Evolutionary conservation across 2,329 filamentous ascomycete species (phyloP), one percentile per base, ranked within the genome.

Genomic region (Metarhizium humberi): DNA sequence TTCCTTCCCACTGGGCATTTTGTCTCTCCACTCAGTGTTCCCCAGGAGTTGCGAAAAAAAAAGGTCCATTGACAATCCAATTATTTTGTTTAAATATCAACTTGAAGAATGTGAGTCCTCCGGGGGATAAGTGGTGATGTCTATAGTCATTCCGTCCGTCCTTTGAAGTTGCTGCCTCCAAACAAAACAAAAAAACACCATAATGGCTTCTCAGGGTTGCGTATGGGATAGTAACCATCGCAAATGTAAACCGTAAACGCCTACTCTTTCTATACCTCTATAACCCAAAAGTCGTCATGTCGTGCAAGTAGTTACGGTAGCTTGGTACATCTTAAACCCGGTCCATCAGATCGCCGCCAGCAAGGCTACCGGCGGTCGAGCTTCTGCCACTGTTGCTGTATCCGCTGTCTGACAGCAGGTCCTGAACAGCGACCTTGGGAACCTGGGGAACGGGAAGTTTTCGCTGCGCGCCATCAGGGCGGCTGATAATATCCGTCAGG

Each of bases 371-470:
- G 49, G 81, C 84, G 46, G 87, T 81, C 48, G 89, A 94, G 56
- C 87, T 92, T 61, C 85, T 84, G 54, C 88, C 88, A 58, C 88
- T 92, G 51, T 81, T 78, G 66, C 85, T 85, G 59, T 84, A 88
- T 51, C 81, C 82, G 51, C 75, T 79, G 1, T 83, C 78, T 59
- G 86, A 86, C 57, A 95, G 75, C 55, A 96, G 79, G 64, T 96
- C 92, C 63, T 92, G 88, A 5, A 95, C 86, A 2, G 88, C 88
- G 47, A 95, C 87, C 70, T 94, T 94, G 55, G 90, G 90, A n/a
- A 92, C 82, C 72, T 92, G 89, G 6, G 91, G 91, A 16, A 96
- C 88, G 0, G 92, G 92, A 18, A 97, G 78, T 72, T 97, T 97
- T 63, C 92, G 79, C 73, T 94, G 89, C 29, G 88, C 87, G 42